Evolutionary conservation across 441 rosid species (phyloP), one percentile per base, ranked within the genome.

Genomic region (Gossypium trilobum): DNA sequence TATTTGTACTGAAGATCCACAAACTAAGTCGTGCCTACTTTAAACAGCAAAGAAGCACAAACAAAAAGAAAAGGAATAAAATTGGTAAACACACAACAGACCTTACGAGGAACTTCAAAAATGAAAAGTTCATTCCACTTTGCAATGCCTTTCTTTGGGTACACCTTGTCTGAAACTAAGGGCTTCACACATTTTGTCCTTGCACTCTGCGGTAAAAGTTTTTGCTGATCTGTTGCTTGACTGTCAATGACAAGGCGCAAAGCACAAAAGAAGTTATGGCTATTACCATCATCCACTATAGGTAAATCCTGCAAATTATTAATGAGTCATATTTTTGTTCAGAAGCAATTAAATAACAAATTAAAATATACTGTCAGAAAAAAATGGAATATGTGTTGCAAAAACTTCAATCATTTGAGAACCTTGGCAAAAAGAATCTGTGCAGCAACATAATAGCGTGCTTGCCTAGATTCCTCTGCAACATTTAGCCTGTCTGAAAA

Each of bases 391-490:
- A 54, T 46, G 72, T 19, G 29, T 64, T 42, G 44, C 61, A 64
- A 69, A 54, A 23, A 65, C 44, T 74, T 64, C 44, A 72, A 63
- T 19, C 59, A 71, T 17, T 39, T 10, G 59, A 72, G 48, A 71
- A 94, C 99, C 99, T 96, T 90, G 75, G 97, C 99, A 84, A 91
- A 95, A 74, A 91, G 82, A 81, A 96, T 93, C 74, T 88, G 91
- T 50, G 93, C 75, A 77, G 85, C 91, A 79, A 91, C 79, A 73
- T 89, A 96, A 81, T 80, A 80, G 74, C 87, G 94, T 74, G 93
- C 78, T 80, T 91, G 95, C 88, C 88, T 86, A 70, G 85, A 82
- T 82, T 84, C 89, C 82, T 93, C 93, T 51, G 91, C 87, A 79
- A 89, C 85, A 81, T 88, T 91, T 78, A 93, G 76, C 77, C 90